These are phyloP conservation scores for Paramyrothecium sp. DNA, from an alignment of 2,329 filamentous ascomycete species.

Conservation along the genomic window DNA sequence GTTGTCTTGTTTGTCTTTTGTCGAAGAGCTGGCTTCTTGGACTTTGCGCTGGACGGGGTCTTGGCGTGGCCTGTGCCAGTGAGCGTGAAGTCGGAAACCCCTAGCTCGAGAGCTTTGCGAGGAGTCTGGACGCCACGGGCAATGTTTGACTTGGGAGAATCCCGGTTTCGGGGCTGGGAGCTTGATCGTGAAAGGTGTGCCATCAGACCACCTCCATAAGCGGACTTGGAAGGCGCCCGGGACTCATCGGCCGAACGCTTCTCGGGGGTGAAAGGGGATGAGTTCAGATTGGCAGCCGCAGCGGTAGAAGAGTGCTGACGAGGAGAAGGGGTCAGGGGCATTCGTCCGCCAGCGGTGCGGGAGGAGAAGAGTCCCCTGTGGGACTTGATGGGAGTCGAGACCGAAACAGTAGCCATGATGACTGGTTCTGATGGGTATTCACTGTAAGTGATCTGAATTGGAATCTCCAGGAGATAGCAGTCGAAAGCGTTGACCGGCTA, in stretches of 20 bases:
- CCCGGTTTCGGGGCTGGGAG: conserved; percentile 67
- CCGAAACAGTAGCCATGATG: conserved; percentile 75
- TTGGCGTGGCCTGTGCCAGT: conserved; percentile 73
- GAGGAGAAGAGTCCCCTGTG: conserved; percentile 89
- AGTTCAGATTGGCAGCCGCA: conserved; percentile 52
- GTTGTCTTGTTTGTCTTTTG: conserved; percentile 73
- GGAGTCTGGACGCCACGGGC: conserved; percentile 72
- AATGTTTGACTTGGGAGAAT: conserved; percentile 97
- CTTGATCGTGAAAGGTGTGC: conserved; percentile 72
- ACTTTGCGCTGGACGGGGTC: conserved; percentile 56
- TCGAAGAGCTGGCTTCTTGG: conserved; percentile 52
- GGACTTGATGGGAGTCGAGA: conserved; percentile 93
- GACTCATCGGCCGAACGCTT: conserved; percentile 51
- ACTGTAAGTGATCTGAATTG: conserved; percentile 16
- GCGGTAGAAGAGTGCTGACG: conserved; percentile 59
- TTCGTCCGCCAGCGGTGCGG: conserved; percentile 89
- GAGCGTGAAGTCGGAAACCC: conserved; percentile 88
- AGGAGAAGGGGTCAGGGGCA: conserved; percentile 92
- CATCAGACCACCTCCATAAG: conserved; percentile 77
- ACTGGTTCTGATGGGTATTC: conserved; percentile 22
- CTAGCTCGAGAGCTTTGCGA: conserved; percentile 79
- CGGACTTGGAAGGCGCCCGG: conserved; percentile 63
- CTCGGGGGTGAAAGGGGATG: conserved; percentile 78
- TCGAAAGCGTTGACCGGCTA: conserved; percentile 41
- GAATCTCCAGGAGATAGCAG: conserved; percentile 43